Conservation (phyloP, 73 alveolate species). For the Breviolum minutum region DNA sequence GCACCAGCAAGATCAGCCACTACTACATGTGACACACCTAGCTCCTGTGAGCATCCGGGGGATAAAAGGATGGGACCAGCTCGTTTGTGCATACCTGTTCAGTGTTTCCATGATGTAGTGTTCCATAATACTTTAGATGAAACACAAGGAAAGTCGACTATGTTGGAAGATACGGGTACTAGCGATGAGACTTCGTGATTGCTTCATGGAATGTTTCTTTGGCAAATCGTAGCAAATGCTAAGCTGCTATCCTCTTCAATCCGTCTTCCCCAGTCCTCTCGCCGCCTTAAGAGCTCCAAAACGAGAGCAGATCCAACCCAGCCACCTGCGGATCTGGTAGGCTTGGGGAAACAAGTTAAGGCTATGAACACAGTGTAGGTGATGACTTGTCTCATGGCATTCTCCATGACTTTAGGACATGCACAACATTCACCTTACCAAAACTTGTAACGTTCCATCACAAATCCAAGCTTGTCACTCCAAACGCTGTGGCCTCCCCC, state of each 20-base stretch:
- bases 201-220: no score
- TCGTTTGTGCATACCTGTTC: no score
- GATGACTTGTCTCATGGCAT: not conserved
- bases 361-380: no score
- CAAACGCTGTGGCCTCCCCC: not conserved
- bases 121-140: no score
- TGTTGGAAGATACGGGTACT: no score
- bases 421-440: no score
- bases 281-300: conserved; percentile 37
- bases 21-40: not conserved
- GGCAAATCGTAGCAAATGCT: not conserved
- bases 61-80: no score
- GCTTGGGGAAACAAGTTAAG: no score
- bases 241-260: no score
- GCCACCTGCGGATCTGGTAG: conserved; percentile 14
- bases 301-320: conserved; percentile 69
- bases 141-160: no score
- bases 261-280: not conserved
- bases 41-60: conserved; percentile 42
- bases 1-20: conserved; percentile 12
- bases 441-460: not conserved
- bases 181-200: no score
- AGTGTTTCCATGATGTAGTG: no score
- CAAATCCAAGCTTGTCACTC: not conserved
- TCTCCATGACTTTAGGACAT: not conserved